Conservation (phyloP, 2,329 filamentous ascomycete species). For the Colletotrichum coccodes region DNA sequence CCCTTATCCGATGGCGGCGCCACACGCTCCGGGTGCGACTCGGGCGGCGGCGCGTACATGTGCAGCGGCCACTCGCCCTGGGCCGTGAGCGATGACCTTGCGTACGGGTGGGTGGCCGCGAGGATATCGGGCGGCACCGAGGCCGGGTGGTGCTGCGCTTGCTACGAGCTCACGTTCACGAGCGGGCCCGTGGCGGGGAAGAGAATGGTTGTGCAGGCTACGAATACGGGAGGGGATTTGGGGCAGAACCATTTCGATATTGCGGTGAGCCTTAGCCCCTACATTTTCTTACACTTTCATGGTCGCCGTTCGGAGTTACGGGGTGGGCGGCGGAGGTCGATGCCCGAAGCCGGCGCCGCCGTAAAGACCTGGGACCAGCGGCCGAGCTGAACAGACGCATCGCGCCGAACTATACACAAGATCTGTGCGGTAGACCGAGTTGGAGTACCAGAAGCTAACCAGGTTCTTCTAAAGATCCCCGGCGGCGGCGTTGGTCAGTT, state of each 20-base stretch:
- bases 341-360: too few relatives aligned
- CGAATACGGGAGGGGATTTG: slow-evolving; percentile 67
- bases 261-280: slow-evolving; percentile 42
- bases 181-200: slow-evolving; percentile 63
- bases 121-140: slow-evolving; percentile 56
- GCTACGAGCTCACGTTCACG: slow-evolving; percentile 71
- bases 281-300: not conserved
- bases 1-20: slow-evolving; percentile 52
- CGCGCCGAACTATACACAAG: not conserved
- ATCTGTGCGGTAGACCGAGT: too few relatives aligned
- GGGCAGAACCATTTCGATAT: slow-evolving; percentile 66
- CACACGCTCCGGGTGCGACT: slow-evolving; percentile 47
- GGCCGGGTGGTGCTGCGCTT: slow-evolving; percentile 60
- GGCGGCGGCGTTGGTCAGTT: slow-evolving; percentile 65
- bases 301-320: not conserved
- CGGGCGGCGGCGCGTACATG: slow-evolving; percentile 62
- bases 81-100: slow-evolving; percentile 58
- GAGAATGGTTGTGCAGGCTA: slow-evolving; percentile 69
- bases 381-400: not conserved
- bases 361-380: not conserved
- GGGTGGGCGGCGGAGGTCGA: not conserved
- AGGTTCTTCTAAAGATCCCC: slow-evolving; percentile 46
- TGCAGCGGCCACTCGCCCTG: slow-evolving; percentile 63
- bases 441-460: not conserved
- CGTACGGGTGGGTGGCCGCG: slow-evolving; percentile 66